Base-by-base conservation (phyloP, 805 yeast species). In the Schizosaccharomyces octosporus region DNA sequence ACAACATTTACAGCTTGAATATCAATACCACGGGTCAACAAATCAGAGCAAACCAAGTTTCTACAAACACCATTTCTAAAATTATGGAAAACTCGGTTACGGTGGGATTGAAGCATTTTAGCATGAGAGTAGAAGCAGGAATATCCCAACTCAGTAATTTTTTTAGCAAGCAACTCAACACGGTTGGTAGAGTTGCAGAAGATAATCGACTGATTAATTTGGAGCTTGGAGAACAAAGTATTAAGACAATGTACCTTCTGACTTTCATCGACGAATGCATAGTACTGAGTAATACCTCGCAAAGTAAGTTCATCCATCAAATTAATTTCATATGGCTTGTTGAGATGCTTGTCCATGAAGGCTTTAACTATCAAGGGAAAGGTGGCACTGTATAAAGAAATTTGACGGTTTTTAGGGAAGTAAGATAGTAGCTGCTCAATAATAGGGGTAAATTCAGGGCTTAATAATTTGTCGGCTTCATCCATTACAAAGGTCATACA, bases 1-100 rank as follows among this genome's bases (percentile, higher is more conserved):
- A 93, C 98, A 59, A 93, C 97, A 70, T 93, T 93, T 65, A 93
- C 98, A 5, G 97, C 97, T 74, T 93, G 97, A 68, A 93, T 90
- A 78, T 93, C 98, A 69, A 93, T 93, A 80, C 98, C 97, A 78
- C 97, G 85, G 39, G 97, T 90, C 65, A 93, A 79, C 64, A 93
- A 78, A 75, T 93, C 98, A 0, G 97, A 86, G 75, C 98, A 93
- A 51, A 93, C 98, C 69, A 93, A 78, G 70, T 93, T 93, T 76
- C 98, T 84, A 70, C 93, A 96, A 72, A 87, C 88, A 60, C 98
- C 98, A 71, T 87, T 95, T 78, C 98, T 85, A 73, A 93, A 93
- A 73, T 93, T 97, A 72, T 93, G 98, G 81, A 93, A 93, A 5
- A 93, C 98, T 71, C 88, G 87, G 75, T 93, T 93, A 79, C 98